Base-by-base conservation (phyloP, 2,329 filamentous ascomycete species). In the Aspergillus fijiensis region DNA sequence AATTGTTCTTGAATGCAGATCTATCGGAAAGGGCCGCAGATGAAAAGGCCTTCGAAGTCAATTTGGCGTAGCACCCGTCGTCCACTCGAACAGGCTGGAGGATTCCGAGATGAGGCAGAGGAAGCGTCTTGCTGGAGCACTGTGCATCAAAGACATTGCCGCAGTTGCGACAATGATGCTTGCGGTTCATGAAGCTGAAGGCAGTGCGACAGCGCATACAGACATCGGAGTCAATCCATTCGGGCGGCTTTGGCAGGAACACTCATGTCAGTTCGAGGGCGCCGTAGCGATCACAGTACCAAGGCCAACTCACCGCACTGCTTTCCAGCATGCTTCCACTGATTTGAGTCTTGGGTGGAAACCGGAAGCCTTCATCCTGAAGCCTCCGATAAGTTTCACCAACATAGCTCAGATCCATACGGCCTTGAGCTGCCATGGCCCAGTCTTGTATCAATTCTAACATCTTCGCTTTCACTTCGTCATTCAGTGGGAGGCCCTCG, bases 301-400 rank as follows among this genome's bases (percentile, higher is more conserved):
- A 57, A 42, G 42, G 45, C 33, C 59, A 39, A 83, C 89, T 75
- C 85, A 96, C 92, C 62, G 95, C 95, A 71, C 89, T 96, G 74
- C 92, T 97, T 74, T 99, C 94, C 66, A 98, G 87, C 93, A 99
- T 99, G 77, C 90, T 97, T 77, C 92, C 96, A n/a, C 94, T 85
- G 49, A 99, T 89, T 48, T 90, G 87, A 47, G 88, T 87, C 70
- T 88, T 91, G 4, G 95, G 95, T 1, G 95, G 95, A 65, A 99
- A 99, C 58, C 87, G 85, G 74, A 90, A 96, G 23, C 93, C 92
- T 74, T 98, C 95, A 60, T 84, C 84, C 75, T 96, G 91, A 63
- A 99, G 78, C 31, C 83, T 87, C 66, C 83, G 87, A 78, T 98
- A 99, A 14, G 93, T 91, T 70, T 97, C 92, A 49, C 88, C 87